Evolutionary conservation across 352 stramenopile species (phyloP), one percentile per base, ranked within the genome.

Genomic region (Pythium phragmitis): DNA sequence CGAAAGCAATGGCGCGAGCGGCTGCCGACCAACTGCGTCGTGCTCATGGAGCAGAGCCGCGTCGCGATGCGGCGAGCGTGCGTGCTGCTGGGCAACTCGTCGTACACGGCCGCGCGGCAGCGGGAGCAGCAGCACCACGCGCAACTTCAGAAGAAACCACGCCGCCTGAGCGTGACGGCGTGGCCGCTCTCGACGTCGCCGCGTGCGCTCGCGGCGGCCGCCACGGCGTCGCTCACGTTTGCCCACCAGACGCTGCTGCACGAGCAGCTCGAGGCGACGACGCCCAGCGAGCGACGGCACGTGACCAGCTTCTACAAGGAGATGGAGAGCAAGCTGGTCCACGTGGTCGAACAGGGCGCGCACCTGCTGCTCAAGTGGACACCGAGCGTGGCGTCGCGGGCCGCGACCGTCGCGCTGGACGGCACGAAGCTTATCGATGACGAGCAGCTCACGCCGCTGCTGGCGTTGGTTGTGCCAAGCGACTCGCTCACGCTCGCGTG

Each of bases 41-140:
- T 89, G 16, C 65, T 91, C 0, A 85, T 91, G 77, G 82, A 91
- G 57, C 79, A 87, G 19, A 88, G 73, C 59, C 79, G 82, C 2
- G 64, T 87, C 12, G 42, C 83, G 13, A 55, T 91, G 21, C 73
- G 76, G 49, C 78, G 76, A 33, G 72, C 71, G 14, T 88, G 79
- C 36, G 75, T 91, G 19, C 13, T 91, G 17, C 63, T 91, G 4
- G 73, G 79, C 30, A 87, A 73, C 46, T 83, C 76, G 9, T 79
- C 76, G 4, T 69, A 70, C 11, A 69, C 55, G 8, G 55, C 61
- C 1, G 42, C 57, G 4, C 67, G 56, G 14, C 58, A 65, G 61
- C 61, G 49, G 1, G 56, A 70, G 36, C 67, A 67, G 33, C 63
- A 67, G n/a, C 63, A 59, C 12, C 67, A 68, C 17, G 53, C 57